Evolutionary conservation across 2,329 filamentous ascomycete species (phyloP).

Genomic region (Talaromyces sp.): DNA sequence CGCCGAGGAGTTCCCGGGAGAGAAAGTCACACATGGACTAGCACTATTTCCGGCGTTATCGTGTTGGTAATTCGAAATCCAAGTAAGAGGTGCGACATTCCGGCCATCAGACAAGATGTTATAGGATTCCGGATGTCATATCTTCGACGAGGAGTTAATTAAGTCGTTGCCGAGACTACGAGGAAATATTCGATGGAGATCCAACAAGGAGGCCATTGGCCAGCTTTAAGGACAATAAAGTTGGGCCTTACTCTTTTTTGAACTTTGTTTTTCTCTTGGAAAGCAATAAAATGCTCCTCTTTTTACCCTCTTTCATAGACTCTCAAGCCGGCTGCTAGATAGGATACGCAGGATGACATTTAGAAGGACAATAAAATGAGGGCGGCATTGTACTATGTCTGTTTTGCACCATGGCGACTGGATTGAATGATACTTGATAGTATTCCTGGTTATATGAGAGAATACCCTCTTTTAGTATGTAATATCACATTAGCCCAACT

Average conservation of each 20-base stretch:
- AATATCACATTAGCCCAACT: background rate
- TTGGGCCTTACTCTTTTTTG: background rate
- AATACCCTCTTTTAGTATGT: background rate
- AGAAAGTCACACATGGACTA: background rate
- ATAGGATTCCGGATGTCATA: background rate
- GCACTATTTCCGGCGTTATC: background rate
- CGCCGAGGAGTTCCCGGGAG: background rate
- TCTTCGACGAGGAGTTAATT: background rate
- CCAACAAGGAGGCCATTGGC: background rate
- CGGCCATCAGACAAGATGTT: background rate
- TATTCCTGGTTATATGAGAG: background rate
- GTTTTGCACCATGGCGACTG: background rate
- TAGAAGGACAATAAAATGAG: background rate
- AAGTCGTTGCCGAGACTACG: background rate
- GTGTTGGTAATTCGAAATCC: background rate
- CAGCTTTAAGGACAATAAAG: background rate
- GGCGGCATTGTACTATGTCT: no score
- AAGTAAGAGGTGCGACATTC: background rate
- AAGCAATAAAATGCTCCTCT: background rate
- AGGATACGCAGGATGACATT: background rate
- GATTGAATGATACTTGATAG: background rate
- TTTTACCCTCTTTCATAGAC: background rate
- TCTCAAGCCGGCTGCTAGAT: no score
- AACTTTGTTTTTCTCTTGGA: background rate
- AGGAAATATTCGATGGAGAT: background rate